Percentiles rank a stretch among this genome's conserved stretches.
phyloP scores from a whole-genome alignment of 371 early-diverging fungal species.

The Ecytonucleospora hepatopenaei region DNA sequence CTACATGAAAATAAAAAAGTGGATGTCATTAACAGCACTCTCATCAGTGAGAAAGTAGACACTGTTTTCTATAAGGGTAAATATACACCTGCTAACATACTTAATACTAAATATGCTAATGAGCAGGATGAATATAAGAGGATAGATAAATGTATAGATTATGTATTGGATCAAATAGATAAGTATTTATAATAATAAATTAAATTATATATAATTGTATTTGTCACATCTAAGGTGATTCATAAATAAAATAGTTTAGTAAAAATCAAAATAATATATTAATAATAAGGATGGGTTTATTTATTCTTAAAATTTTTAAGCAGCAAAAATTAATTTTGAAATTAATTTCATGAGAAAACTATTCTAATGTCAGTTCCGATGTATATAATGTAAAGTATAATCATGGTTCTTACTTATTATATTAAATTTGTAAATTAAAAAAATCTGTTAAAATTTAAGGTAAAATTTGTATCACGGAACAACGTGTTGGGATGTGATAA shows the following conservation, averaged over 20 bases:
- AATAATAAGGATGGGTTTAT: neutral
- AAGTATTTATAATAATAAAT: neutral
- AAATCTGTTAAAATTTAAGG: too few relatives aligned
- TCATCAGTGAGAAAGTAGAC: conserved; percentile 36
- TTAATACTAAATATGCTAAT: conserved; percentile 10
- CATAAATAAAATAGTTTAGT: too few relatives aligned
- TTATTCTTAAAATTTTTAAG: neutral
- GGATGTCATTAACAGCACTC: neutral
- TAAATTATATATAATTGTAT: neutral
- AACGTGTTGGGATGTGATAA: too few relatives aligned
- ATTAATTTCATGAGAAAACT: too few relatives aligned
- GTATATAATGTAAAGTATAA: too few relatives aligned
- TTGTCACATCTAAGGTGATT: too few relatives aligned
- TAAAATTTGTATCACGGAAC: too few relatives aligned
- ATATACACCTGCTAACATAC: neutral
- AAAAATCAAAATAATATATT: too few relatives aligned
- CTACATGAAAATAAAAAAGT: conserved; percentile 31
- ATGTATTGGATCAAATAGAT: conserved; percentile 25
- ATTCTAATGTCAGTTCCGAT: too few relatives aligned
- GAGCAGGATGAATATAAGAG: conserved; percentile 42
- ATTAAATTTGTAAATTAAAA: too few relatives aligned
- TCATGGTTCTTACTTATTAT: too few relatives aligned
- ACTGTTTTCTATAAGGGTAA: conserved; percentile 33
- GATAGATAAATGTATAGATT: conserved; percentile 32
- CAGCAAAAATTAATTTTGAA: neutral